A percentile compares a stretch with the other conserved stretches of the same genome.
These are phyloP conservation scores for Postia placenta DNA, from an alignment of 768 basidiomycete genomes.

Conservation along the genomic window DNA sequence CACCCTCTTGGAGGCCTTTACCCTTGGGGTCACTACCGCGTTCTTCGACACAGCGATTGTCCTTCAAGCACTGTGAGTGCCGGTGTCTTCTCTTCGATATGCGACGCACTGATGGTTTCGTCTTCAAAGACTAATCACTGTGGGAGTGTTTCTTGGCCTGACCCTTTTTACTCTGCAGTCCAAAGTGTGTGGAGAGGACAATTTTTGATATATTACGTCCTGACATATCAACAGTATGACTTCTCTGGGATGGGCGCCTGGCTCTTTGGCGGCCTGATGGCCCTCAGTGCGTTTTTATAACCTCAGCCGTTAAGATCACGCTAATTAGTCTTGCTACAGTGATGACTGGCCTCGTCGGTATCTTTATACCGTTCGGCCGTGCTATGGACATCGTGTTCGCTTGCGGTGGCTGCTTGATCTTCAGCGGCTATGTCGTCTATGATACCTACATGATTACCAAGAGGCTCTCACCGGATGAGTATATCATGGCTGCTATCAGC, in stretches of 20 bases:
- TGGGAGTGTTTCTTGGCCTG: slow-evolving; percentile 89
- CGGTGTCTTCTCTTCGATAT: background rate
- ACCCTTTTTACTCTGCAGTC: slow-evolving; percentile 94
- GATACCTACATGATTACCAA: slow-evolving; percentile 90
- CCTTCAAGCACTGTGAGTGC: slow-evolving; percentile 75
- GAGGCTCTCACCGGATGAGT: slow-evolving; percentile 88
- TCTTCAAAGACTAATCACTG: slow-evolving; percentile 69
- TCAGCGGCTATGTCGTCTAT: slow-evolving; percentile 87
- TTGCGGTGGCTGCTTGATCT: slow-evolving; percentile 71
- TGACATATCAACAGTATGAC: slow-evolving; percentile 58
- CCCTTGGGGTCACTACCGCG: slow-evolving; percentile 79
- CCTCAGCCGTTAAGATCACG: background rate
- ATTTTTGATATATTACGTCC: background rate
- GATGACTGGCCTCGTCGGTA: slow-evolving; percentile 74
- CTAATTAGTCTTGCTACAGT: slow-evolving; percentile 31
- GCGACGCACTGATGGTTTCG: background rate
- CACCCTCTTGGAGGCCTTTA: slow-evolving; percentile 86
- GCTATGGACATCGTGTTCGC: slow-evolving; percentile 82
- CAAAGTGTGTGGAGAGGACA: slow-evolving; percentile 45
- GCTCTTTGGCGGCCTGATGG: slow-evolving; percentile 80
- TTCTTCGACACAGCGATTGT: slow-evolving; percentile 71
- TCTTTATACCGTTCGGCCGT: slow-evolving; percentile 82
- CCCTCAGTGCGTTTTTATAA: slow-evolving; percentile 47
- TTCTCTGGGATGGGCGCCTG: slow-evolving; percentile 90
- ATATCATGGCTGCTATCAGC: slow-evolving; percentile 82